Percentiles rank a stretch among this genome's conserved stretches.
These are phyloP conservation scores for Trichoderma koningii DNA, from an alignment of 2,329 filamentous ascomycete genomes.

Conservation along the genomic window DNA sequence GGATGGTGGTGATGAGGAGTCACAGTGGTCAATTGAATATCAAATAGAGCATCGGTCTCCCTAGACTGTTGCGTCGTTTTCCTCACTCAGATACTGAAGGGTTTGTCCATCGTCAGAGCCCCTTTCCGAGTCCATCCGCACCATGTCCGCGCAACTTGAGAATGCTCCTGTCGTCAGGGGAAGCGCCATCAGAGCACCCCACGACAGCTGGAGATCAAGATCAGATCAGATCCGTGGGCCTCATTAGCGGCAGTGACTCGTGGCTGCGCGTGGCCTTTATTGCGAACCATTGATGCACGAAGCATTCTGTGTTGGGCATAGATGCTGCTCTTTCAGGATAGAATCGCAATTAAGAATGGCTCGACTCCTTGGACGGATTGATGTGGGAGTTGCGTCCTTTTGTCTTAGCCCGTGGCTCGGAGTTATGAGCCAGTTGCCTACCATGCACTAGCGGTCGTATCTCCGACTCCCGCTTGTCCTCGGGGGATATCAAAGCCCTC, in stretches of 20 bases:
- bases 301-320: slow-evolving; percentile 22
- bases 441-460: slow-evolving; percentile 25
- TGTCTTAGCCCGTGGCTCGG: slow-evolving; percentile 22
- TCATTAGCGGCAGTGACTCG: slow-evolving; percentile 1
- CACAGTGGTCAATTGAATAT: too few species aligned
- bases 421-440: slow-evolving; percentile 24
- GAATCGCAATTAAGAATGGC: slow-evolving; percentile 16
- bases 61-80: too few species aligned
- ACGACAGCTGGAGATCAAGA: slow-evolving; percentile 1
- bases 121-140: too few species aligned
- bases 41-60: too few species aligned
- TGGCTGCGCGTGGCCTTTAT: slow-evolving; percentile 2
- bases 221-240: slow-evolving; percentile 16
- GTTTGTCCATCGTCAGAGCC: too few species aligned
- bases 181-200: too few species aligned
- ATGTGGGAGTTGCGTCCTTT: slow-evolving; percentile 26
- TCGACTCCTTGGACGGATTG: slow-evolving; percentile 23
- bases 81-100: too few species aligned
- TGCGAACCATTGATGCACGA: too few species aligned
- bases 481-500: slow-evolving; percentile 11
- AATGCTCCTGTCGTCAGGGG: too few species aligned
- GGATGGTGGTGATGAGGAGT: too few species aligned
- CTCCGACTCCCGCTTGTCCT: slow-evolving; percentile 23
- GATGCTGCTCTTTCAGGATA: slow-evolving; percentile 27
- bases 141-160: too few species aligned